Percentiles rank a stretch among this genome's conserved stretches.
Evolutionary conservation across 371 early-diverging fungal species (phyloP).

Genomic region (Chytridium lagenaria): DNA sequence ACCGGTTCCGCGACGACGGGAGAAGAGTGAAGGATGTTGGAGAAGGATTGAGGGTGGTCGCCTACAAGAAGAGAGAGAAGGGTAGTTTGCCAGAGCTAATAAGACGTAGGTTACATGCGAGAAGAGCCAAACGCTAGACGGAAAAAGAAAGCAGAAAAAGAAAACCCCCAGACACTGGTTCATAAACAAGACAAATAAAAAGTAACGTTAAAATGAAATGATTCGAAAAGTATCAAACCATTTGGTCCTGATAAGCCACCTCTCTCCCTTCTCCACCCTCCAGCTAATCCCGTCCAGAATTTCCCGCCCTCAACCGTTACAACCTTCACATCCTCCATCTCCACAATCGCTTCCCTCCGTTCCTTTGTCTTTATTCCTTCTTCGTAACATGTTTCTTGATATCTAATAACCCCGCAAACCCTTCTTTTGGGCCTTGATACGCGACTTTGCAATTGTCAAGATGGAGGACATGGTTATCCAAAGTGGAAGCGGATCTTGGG

Average conservation of each 20-base stretch:
- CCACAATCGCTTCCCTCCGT: conserved; percentile 47
- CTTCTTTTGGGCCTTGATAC: neutral
- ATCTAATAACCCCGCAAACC: too few species aligned
- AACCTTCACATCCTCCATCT: conserved; percentile 58
- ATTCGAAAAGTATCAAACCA: too few species aligned
- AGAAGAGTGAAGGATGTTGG: conserved; percentile 65
- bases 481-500: conserved; percentile 64
- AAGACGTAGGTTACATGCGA: too few species aligned
- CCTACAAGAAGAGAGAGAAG: conserved; percentile 65
- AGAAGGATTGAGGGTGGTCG: conserved; percentile 71
- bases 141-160: neutral
- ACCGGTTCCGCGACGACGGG: conserved; percentile 62
- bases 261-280: conserved; percentile 60
- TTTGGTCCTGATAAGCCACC: conserved; percentile 65
- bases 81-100: conserved; percentile 67
- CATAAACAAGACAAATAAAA: conserved; percentile 2
- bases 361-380: neutral
- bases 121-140: too few species aligned
- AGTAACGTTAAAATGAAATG: too few species aligned
- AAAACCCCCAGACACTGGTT: neutral
- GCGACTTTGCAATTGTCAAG: conserved; percentile 45
- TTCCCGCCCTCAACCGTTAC: conserved; percentile 49
- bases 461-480: conserved; percentile 64
- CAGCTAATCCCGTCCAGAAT: conserved; percentile 58
- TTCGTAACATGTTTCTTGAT: neutral